Percentiles rank a stretch among this genome's conserved stretches.
Conservation (phyloP, 805 yeast genomes). For the Danielozyma ontarioensis region DNA sequence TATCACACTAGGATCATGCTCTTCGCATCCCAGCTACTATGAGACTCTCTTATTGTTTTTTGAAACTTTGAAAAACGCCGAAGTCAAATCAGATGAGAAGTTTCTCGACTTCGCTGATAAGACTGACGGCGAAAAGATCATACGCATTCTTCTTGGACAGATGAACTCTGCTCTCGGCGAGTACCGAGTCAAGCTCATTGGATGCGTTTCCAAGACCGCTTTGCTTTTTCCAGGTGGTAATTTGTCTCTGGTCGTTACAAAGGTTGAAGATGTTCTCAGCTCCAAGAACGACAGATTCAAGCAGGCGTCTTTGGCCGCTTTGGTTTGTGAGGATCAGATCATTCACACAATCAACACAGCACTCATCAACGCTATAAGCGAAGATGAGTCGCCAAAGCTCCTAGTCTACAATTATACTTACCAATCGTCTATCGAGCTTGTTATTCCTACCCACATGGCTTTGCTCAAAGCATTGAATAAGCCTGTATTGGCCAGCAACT, state of each 20-base stretch:
- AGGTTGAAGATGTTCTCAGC: neutral
- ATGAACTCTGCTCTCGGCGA: conserved; percentile 10
- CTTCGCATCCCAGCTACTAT: conserved; percentile 50
- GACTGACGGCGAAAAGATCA: conserved; percentile 14
- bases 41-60: conserved; percentile 18
- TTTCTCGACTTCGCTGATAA: conserved; percentile 13
- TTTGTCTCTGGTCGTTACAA: neutral
- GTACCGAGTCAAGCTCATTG: conserved; percentile 13
- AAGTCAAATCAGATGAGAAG: conserved; percentile 10
- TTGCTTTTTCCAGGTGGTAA: conserved; percentile 6
- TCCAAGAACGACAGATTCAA: neutral
- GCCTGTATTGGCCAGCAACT: neutral
- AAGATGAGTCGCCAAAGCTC: neutral
- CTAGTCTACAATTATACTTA: neutral
- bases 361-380: neutral
- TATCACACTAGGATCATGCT: conserved; percentile 49
- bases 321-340: too few species aligned
- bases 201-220: conserved; percentile 13
- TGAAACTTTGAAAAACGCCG: conserved; percentile 5
- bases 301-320: neutral
- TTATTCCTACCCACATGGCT: neutral
- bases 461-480: too few species aligned
- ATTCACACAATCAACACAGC: neutral
- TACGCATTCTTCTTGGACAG: conserved; percentile 13
- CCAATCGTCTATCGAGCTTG: neutral